phyloP scores from a whole-genome alignment of 768 basidiomycete genomes.

The Kockovaella imperatae region DNA sequence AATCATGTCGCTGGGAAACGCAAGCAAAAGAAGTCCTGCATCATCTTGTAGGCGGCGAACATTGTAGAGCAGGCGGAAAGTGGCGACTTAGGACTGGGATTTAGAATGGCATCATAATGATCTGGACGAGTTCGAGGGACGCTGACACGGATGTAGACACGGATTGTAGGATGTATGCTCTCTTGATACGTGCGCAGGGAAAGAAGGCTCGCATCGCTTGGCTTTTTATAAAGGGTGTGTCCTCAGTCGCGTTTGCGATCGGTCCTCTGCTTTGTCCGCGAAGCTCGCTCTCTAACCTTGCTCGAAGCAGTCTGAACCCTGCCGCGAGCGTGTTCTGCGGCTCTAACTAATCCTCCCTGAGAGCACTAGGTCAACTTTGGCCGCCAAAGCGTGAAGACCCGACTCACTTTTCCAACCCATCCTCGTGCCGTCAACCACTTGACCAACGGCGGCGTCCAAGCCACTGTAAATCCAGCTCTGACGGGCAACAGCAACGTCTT shows the following conservation, averaged over 20 bases:
- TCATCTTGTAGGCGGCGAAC: conserved; percentile 40
- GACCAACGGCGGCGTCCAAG: conserved; percentile 76
- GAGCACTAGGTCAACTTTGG: too few species aligned
- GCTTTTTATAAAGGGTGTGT: too few species aligned
- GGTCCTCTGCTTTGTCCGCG: too few species aligned
- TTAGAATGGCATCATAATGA: not conserved
- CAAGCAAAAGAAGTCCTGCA: conserved; percentile 46
- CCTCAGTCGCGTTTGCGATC: too few species aligned
- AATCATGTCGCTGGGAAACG: conserved; percentile 14
- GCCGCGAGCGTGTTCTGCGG: conserved; percentile 24
- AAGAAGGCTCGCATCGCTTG: too few species aligned
- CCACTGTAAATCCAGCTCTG: conserved; percentile 78
- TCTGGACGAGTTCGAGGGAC: too few species aligned
- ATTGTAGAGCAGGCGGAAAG: not conserved
- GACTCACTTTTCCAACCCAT: conserved; percentile 54
- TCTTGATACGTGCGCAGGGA: too few species aligned
- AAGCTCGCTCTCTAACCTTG: too few species aligned
- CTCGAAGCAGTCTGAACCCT: conserved; percentile 16
- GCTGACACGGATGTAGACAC: too few species aligned
- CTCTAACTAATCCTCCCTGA: conserved; percentile 23
- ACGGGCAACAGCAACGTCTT: conserved; percentile 88
- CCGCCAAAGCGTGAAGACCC: not conserved
- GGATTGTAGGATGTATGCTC: too few species aligned
- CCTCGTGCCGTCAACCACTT: conserved; percentile 70
- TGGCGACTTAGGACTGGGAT: conserved; percentile 8